Base-by-base conservation (phyloP, 805 yeast genomes). In the Metschnikowia lachancei region DNA sequence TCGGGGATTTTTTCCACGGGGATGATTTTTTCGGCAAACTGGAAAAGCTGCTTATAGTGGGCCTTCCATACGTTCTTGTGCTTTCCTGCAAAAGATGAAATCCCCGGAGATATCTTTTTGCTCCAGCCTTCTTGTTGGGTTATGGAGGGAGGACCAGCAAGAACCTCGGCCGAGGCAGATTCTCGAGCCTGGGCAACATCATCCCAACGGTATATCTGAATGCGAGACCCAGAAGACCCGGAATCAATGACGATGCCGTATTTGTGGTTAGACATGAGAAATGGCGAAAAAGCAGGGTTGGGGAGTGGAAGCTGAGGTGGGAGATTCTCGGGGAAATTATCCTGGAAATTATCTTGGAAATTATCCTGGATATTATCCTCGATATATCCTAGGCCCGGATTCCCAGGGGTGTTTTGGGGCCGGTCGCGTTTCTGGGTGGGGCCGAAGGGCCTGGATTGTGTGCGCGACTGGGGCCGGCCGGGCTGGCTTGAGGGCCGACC, bases 221-320 rank as follows among this genome's bases (percentile, higher is more conserved):
- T 75, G 43, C 99, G 72, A 3, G 97, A 89, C 1, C 99, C 99
- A 0, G 96, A 87, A 1, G 97, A 90, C 1, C 99, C 99, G 0
- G 97, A 89, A 65, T 92, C 99, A 2, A 92, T 77, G 13, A 92
- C 95, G 26, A 94, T 83, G 22, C 96, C 97, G 70, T 87, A 91
- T 41, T 74, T 65, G 49, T 57, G 40, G 38, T 41, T 41, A 14
- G 46, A 17, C 54, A 50, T 50, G 10, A 17, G 16, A 9, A 12
- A 29, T 32, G 4, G 19, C 14, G 35, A 19, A 29, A 29, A 12
- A 29, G 10, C 16, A 10, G 32, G 32, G 16, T 4, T 29, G 32
- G 4, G 32, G 16, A n/a, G n/a, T n/a, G n/a, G n/a, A 9, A 16
- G 34, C 14, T 14, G 4, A 5, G 24, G 24, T 4, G 24, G 24